phyloP scores from a whole-genome alignment of 768 basidiomycete species.

The Gymnopilus junonius region DNA sequence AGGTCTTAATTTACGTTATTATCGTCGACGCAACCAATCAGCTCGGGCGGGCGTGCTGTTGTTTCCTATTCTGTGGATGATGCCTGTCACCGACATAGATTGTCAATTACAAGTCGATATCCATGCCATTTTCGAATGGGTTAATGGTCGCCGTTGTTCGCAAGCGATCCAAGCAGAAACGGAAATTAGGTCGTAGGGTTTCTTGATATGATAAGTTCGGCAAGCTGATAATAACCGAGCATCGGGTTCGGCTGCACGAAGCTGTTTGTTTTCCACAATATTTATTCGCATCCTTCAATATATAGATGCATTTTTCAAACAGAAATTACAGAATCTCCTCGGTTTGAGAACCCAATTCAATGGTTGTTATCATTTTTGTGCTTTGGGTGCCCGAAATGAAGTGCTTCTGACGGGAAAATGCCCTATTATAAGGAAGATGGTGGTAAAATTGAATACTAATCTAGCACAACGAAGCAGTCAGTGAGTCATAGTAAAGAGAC shows the following conservation, averaged over 20 bases:
- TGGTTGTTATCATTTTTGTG: not conserved
- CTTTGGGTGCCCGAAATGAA: conserved; percentile 23
- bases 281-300: not conserved
- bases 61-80: not conserved
- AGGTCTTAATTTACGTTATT: conserved; percentile 1
- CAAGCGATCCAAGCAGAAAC: not conserved
- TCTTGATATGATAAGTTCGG: conserved; percentile 13
- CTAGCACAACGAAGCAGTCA: conserved; percentile 2
- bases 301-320: not conserved
- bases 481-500: not conserved
- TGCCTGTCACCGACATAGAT: not conserved
- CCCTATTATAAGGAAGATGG: not conserved
- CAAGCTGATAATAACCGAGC: conserved; percentile 20
- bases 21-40: not conserved
- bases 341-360: conserved; percentile 4
- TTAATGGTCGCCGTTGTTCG: not conserved
- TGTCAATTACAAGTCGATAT: not conserved
- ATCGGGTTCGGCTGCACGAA: not conserved
- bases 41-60: not conserved
- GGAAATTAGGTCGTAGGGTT: conserved; percentile 1
- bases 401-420: conserved; percentile 15
- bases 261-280: not conserved
- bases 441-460: conserved; percentile 5
- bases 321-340: conserved; percentile 5
- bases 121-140: not conserved